Conservation (phyloP, 768 basidiomycete species). For the Collybia nuda region DNA sequence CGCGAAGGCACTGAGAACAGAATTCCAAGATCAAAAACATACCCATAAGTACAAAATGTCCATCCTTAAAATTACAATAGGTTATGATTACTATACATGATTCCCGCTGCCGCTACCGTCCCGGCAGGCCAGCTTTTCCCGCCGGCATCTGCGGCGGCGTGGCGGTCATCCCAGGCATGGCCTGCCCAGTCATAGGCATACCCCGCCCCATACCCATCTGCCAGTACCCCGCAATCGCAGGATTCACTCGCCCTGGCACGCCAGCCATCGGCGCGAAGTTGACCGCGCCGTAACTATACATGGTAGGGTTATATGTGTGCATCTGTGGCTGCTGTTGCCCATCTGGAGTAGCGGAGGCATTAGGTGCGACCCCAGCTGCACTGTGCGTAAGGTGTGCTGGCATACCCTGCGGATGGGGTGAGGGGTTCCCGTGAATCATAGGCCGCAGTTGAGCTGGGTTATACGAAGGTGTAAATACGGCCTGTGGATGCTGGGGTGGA, state of each 20-base stretch:
- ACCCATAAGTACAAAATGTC: no score
- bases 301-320: constrained; percentile 8
- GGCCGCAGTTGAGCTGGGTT: constrained; percentile 33
- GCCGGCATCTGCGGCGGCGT: no score
- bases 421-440: constrained; percentile 25
- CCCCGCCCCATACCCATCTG: neutral
- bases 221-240: constrained; percentile 6
- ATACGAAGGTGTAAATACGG: constrained; percentile 28
- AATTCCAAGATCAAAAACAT: no score
- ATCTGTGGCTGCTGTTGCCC: constrained; percentile 7
- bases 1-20: no score
- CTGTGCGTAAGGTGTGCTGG: constrained; percentile 12
- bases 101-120: no score
- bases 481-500: constrained; percentile 20
- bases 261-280: constrained; percentile 7
- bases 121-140: no score
- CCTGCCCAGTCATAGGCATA: no score
- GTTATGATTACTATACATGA: no score
- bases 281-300: constrained; percentile 12
- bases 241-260: neutral
- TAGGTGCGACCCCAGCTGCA: constrained; percentile 1
- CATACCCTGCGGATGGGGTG: constrained; percentile 14
- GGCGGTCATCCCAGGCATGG: no score
- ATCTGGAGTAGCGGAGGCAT: constrained; percentile 4
- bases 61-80: no score